Evolutionary conservation across 331 rosid species (phyloP), one percentile per base, ranked within the genome.

Genomic region (Rosa hybrid): DNA sequence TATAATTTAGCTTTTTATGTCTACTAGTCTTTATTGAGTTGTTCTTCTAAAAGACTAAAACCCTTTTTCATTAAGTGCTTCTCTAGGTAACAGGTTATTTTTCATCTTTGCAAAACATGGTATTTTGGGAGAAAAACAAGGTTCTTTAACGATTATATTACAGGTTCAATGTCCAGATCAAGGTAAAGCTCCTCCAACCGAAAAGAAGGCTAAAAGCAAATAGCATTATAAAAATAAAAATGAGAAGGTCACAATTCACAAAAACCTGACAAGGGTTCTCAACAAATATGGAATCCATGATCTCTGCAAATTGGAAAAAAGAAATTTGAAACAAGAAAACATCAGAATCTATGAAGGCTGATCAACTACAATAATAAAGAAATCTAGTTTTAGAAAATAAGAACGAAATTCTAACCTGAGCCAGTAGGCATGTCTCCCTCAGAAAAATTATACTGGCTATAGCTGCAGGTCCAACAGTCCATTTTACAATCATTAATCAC

Each of bases 201-300:
- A 30, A 12, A 50, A 27, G n/a, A 63, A 63, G 80, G 72, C 83
- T 50, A 53, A 76, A 77, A 79, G 30, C n/a, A 81, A 56, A 27
- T 21, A 34, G 57, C 68, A 77, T 25, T 38, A 38, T 12, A 50
- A 80, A 76, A 30, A 44, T 34, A 68, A 81, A 53, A 34, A 41
- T 7, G 46, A 49, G 34, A 60, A 63, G 64, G 76, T 16, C 46
- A 27, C 50, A 77, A 69, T 72, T 74, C 75, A 63, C 64, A 84
- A 68, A 74, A 78, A 96, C 99, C 99, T 96, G 99, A 92, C 84
- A 78, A 84, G 75, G 77, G 97, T 82, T 38, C 94, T 87, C 77
- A 88, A 51, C 65, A 75, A 56, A 51, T 84, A 76, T 25, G 83
- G 62, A 69, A 84, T 17, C 30, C 92, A 83, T 34, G 94, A 80